Evolutionary conservation across 768 basidiomycete genomes (phyloP), one percentile per base, ranked within the genome.

Genomic region (Scleroderma citrinum): DNA sequence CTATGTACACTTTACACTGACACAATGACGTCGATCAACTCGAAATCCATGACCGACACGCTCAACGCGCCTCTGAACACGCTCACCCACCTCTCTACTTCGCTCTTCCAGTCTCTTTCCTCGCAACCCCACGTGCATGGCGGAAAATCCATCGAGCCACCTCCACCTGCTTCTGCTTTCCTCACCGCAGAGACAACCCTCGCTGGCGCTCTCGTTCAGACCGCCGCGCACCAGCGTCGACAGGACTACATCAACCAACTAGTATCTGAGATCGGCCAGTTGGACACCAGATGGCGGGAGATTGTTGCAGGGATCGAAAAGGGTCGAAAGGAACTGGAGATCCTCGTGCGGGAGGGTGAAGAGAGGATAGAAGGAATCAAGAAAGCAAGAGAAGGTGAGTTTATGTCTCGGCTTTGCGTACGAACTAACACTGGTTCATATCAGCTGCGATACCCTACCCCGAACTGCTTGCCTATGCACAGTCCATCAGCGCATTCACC

Each of bases 401-500:
- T n/a, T n/a, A n/a, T n/a, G n/a, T 8, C 26, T 29, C 8, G 31
- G 6, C 16, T 7, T 3, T 19, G 11, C 26, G n/a, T n/a, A 5
- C 23, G 43, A 29, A 8, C 26, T 34, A 38, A 46, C 13, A 13
- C 21, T 40, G 20, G 12, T 39, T 10, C 49, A 19, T n/a, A 42
- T 19, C 49, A 92, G 89, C 81, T 7, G 74, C 89, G 11, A 83
- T 92, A 50, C 85, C 87, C 3, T 90, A 90, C 60, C 85, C 87
- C 3, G 87, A 90, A 58, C 72, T 92, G 11, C 74, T 92, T 52
- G 80, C 85, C 2, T 92, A 92, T 64, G 90, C 90, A 3, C 87
- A 90, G 59, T 87, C 84, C 53, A 74, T 92, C 47, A 86, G 87
- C 54, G 80, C 86, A 13, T 92, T 91, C 67, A 90, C 90, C 5